A percentile compares a stretch with the other conserved stretches of the same genome.
phyloP scores from a whole-genome alignment of 257 asterid species.

The Fraxinus excelsior region DNA sequence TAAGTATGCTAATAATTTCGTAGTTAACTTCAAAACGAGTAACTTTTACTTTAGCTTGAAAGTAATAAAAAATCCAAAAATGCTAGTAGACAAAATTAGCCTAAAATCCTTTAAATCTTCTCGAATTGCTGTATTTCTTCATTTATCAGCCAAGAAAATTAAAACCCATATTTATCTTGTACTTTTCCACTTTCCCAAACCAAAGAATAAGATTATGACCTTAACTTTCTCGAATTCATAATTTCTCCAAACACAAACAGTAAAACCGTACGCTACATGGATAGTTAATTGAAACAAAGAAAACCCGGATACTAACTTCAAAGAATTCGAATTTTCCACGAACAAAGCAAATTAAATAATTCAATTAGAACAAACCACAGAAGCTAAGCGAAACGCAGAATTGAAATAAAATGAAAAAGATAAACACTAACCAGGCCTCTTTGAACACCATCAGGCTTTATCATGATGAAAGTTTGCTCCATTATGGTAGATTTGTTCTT shows the following conservation, averaged over 20 bases:
- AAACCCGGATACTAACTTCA: not conserved
- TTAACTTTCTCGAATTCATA: not conserved
- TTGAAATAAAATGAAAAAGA: not conserved
- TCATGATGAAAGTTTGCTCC: slow-evolving; percentile 65
- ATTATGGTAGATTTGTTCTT: slow-evolving; percentile 20
- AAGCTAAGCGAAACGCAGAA: not conserved
- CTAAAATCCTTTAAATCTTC: not conserved
- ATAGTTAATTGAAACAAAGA: not conserved
- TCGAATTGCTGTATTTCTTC: not conserved
- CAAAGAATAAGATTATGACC: not conserved
- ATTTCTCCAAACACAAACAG: not conserved
- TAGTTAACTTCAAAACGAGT: not conserved
- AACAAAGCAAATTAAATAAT: not conserved
- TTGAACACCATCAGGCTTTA: slow-evolving; percentile 63
- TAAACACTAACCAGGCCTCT: slow-evolving; percentile 46
- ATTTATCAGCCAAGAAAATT: too few relatives aligned
- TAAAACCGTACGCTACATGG: not conserved
- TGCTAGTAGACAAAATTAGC: not conserved
- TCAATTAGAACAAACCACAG: not conserved
- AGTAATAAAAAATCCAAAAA: not conserved
- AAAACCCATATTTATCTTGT: not conserved
- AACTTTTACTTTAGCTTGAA: not conserved
- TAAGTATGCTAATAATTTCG: not conserved
- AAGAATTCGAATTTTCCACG: not conserved
- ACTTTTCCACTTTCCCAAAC: not conserved